A percentile compares a stretch with the other conserved stretches of the same genome.
Evolutionary conservation across 139 green algal genomes (phyloP).

Genomic region (Ulvella scutata): DNA sequence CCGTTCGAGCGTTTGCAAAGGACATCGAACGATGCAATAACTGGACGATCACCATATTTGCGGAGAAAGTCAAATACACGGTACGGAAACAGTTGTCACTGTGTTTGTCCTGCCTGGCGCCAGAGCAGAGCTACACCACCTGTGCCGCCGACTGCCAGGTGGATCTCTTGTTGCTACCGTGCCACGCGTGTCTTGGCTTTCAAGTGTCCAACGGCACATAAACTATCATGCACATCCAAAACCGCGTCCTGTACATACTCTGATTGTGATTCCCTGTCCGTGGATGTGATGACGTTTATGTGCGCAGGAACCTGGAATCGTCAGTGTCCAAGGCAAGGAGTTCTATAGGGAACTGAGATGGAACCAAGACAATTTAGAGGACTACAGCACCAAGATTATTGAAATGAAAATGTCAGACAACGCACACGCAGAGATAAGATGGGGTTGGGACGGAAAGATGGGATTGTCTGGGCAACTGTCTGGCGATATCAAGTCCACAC

Average conservation of each 20-base stretch:
- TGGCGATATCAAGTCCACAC: not conserved
- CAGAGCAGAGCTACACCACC: no score
- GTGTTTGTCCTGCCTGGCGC: no score
- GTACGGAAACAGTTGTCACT: not conserved
- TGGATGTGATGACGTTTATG: no score
- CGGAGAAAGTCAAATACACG: not conserved
- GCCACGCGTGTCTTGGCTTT: no score
- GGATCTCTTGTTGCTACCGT: no score
- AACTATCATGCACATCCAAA: no score
- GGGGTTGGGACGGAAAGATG: not conserved
- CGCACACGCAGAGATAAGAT: not conserved
- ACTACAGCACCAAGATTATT: not conserved
- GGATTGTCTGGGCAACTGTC: not conserved
- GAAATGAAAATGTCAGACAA: not conserved
- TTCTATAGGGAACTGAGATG: not conserved
- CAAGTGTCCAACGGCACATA: no score
- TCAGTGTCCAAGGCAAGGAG: not conserved
- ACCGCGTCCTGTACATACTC: no score
- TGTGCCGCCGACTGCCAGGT: no score
- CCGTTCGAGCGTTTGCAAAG: not conserved
- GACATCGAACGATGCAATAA: not conserved
- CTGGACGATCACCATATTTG: conserved; percentile 3
- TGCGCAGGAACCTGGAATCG: not conserved
- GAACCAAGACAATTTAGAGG: not conserved
- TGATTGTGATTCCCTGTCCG: no score